Evolutionary conservation across 306 rosid species (phyloP), one percentile per base, ranked within the genome.

Genomic region (Acacia confusa): DNA sequence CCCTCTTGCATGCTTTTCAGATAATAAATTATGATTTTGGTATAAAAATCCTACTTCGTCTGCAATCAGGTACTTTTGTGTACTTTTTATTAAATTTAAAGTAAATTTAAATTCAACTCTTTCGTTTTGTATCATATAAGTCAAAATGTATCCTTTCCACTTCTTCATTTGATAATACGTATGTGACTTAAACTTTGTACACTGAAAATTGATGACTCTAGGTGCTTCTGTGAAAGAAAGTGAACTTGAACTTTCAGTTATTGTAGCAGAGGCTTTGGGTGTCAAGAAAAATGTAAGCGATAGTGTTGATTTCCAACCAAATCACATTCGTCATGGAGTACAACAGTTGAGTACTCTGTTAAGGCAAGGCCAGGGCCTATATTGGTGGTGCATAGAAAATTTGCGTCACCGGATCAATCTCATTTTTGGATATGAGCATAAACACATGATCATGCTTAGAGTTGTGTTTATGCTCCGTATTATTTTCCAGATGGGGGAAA

Each of bases 301-400:
- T 74, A 87, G 86, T 82, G 77, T 82, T 86, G 99, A 96, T 88
- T 88, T 96, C 82, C 97, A 88, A 78, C 91, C 44, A 96, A 91
- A 86, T 92, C 97, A 82, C 86, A 91, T 65, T 82, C 92, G 64
- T 94, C 97, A 81, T 90, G 91, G 88, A 89, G 87, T 74, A 78
- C 91, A 73, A 70, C 87, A 25, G 91, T 76, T 73, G 91, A 91
- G 88, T 88, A 88, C 70, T 88, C 78, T 84, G 89, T 87, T 81
- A 98, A 98, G 81, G 99, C 83, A 94, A 98, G 86, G 99, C 99
- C 19, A 94, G 99, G 99, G 98, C 99, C 68, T 96, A 94, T 74
- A 90, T 88, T 87, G 99, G 99, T 25, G 99, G 99, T 81, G 99
- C 99, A 73, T 96, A 17, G 97, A 96, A 90, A 89, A 94, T 80